Percentiles rank a stretch among this genome's conserved stretches.
phyloP scores from a whole-genome alignment of 139 green algal species.

The Chlamydomonas incerta region DNA sequence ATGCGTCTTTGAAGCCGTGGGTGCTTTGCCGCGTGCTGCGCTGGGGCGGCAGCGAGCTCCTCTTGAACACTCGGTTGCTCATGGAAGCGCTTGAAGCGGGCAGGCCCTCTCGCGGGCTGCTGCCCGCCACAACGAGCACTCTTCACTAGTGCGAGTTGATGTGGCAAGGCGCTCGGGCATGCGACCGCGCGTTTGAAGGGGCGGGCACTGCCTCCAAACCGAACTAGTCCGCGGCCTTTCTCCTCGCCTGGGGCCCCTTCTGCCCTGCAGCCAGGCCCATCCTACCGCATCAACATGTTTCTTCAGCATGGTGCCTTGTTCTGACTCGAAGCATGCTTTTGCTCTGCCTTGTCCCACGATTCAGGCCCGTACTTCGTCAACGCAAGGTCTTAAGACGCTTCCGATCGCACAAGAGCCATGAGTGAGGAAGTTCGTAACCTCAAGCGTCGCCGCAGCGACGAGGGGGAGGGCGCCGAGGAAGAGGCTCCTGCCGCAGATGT shows the following conservation, averaged over 20 bases:
- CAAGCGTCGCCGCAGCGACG: slow-evolving; percentile 32
- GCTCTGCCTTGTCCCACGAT: not conserved
- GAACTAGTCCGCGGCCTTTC: too few relatives aligned
- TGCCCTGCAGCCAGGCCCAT: too few relatives aligned
- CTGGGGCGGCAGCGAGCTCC: not conserved
- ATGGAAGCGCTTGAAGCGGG: slow-evolving; percentile 2
- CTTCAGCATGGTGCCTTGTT: too few relatives aligned
- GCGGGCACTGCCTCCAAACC: too few relatives aligned
- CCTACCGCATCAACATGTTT: too few relatives aligned
- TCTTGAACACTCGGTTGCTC: slow-evolving; percentile 19
- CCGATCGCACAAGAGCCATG: not conserved
- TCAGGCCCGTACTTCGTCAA: slow-evolving; percentile 16
- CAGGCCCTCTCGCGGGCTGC: too few relatives aligned
- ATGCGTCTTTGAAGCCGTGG: not conserved
- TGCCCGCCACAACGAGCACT: not conserved
- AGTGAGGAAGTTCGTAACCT: slow-evolving; percentile 36
- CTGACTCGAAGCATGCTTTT: not conserved
- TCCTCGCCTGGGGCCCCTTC: too few relatives aligned
- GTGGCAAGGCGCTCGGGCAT: too few relatives aligned
- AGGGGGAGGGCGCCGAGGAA: slow-evolving; percentile 14
- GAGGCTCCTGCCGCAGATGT: not conserved
- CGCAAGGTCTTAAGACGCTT: too few relatives aligned
- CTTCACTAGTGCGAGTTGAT: not conserved
- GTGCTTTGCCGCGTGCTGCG: not conserved
- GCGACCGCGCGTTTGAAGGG: too few relatives aligned